Base-by-base conservation (phyloP, 371 early-diverging fungal species). In the Mortierella polycephala region DNA sequence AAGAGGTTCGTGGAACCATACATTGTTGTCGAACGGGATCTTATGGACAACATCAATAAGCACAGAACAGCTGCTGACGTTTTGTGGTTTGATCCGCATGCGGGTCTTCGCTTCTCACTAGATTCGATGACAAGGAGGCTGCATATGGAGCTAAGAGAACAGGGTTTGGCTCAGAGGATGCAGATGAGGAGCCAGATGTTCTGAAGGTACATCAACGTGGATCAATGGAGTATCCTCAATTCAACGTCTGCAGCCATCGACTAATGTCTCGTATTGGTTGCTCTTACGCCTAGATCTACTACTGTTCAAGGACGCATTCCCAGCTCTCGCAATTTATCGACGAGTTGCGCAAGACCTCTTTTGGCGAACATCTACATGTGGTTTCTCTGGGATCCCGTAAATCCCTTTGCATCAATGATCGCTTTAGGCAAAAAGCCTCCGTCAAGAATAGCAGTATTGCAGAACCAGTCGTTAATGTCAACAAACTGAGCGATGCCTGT, bases 271-370 rank as follows among this genome's bases (percentile, higher is more conserved):
- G 10, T 13, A 7, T 7, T 21, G 9, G 18, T 20, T 13, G 41
- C 18, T 57, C 42, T 37, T 21, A 18, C 12, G 21, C 54, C 45
- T 77, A 92, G 86, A 90, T 96, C 12, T 89, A 87, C 68, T 95
- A 94, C 73, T 90, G 92, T 23, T 96, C 95, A 12, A 87, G 96
- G 57, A 96, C 98, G 16, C 99, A 98, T 81, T 96, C 96, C 6
- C 99, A 99, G 81, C 81, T 99, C 10, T 85, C 91, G 13, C 99
- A 99, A 69, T 94, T 98, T 69, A 85, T 98, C 0, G 83, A 87
- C 53, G 97, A 99, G 80, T 69, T 98, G 2, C 87, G 90, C 72
- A 95, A 92, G 71, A 97, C 99, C 4, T 69, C 66, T 7, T 95
- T 93, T 70, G 84, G 83, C 0, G 85, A 88, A 3, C 67, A 88